Percentiles rank a stretch among this genome's conserved stretches.
Conservation (phyloP, 208 protist genomes). For the Wallacemonas rigidus region DNA sequence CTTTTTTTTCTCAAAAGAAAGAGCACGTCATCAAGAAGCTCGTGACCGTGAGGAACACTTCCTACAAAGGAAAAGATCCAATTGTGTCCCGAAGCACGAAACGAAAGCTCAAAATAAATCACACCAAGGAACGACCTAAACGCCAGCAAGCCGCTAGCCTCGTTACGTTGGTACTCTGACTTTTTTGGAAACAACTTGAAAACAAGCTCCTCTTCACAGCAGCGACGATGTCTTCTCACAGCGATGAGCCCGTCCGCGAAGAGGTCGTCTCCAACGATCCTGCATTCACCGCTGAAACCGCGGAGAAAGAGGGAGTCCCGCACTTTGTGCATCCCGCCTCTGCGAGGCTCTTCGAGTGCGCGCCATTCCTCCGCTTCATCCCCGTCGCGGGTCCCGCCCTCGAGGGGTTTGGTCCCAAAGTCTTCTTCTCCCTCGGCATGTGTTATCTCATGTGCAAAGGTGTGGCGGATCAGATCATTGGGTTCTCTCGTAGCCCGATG, state of each 20-base stretch:
- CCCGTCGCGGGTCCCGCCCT: conserved; percentile 31
- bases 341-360: conserved; percentile 23
- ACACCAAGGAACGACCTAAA: no score
- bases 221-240: neutral
- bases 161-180: no score
- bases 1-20: neutral
- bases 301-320: conserved; percentile 21
- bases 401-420: conserved; percentile 37
- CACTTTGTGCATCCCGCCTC: conserved; percentile 25
- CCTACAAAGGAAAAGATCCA: neutral
- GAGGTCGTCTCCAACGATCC: neutral
- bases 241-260: neutral
- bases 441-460: conserved; percentile 44
- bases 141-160: no score
- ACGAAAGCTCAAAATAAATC: no score
- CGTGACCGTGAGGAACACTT: neutral
- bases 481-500: conserved; percentile 48
- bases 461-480: conserved; percentile 36
- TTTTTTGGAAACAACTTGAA: neutral
- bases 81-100: no score
- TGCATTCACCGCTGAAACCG: neutral
- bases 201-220: neutral
- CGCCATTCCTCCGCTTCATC: conserved; percentile 30
- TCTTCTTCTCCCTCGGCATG: conserved; percentile 28
- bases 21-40: neutral